phyloP scores from a whole-genome alignment of 1,284 basidiomycete genomes.

The Cystobasidium slooffiae region DNA sequence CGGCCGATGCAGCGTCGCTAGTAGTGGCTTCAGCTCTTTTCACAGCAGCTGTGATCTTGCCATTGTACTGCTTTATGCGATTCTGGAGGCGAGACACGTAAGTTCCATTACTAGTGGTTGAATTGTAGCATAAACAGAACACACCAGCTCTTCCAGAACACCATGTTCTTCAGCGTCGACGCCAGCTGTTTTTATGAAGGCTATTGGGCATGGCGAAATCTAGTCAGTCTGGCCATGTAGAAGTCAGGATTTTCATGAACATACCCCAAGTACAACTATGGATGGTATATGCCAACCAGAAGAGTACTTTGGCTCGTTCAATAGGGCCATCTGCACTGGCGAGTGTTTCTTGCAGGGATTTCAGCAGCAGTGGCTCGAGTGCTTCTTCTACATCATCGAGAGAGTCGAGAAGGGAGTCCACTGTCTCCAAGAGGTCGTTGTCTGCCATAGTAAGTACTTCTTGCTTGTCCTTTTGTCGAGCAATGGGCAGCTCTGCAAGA shows the following conservation, averaged over 20 bases:
- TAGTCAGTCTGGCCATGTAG: not conserved
- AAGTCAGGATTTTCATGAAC: not conserved
- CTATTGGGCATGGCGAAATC: not conserved
- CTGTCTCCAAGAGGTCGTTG: not conserved
- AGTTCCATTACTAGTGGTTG: not conserved
- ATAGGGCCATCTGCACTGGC: slow-evolving; percentile 21
- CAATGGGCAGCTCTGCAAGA: too few species aligned
- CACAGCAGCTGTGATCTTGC: slow-evolving; percentile 21
- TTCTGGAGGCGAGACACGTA: slow-evolving; percentile 11
- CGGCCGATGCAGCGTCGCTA: not conserved
- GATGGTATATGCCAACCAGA: slow-evolving; percentile 39
- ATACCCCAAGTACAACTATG: slow-evolving; percentile 42
- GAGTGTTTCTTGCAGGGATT: slow-evolving; percentile 39
- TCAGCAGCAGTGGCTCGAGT: slow-evolving; percentile 25
- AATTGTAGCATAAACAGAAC: not conserved
- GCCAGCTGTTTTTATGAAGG: slow-evolving; percentile 30
- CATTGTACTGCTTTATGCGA: slow-evolving; percentile 40
- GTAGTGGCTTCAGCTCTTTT: slow-evolving; percentile 3
- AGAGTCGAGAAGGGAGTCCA: slow-evolving; percentile 7
- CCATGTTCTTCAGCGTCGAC: slow-evolving; percentile 38
- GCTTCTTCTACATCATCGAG: slow-evolving; percentile 36
- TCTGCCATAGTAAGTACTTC: not conserved
- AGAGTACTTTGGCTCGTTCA: slow-evolving; percentile 39
- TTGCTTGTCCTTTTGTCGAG: too few species aligned
- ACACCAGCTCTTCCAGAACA: slow-evolving; percentile 35